These are phyloP conservation scores for Geotrichum europaeum DNA, from an alignment of 1,139 yeast species.

Conservation along the genomic window DNA sequence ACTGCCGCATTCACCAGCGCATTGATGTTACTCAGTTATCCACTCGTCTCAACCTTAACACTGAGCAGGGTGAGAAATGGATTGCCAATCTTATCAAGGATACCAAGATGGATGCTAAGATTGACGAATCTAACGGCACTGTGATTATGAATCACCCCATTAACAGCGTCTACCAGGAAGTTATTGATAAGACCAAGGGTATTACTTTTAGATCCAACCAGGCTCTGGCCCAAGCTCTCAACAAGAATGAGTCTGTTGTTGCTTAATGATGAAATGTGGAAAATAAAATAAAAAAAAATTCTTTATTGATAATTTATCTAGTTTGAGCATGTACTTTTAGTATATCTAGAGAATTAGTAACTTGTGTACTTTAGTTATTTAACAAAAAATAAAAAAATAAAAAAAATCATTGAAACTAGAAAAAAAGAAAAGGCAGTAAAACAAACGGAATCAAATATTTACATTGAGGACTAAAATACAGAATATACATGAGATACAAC, in stretches of 20 bases:
- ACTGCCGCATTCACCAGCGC: constrained; percentile 48
- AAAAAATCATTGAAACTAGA: not conserved
- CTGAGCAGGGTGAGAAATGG: constrained; percentile 48
- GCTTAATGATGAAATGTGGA: constrained; percentile 11
- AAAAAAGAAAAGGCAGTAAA: not conserved
- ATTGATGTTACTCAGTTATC: constrained; percentile 43
- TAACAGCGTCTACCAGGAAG: constrained; percentile 48
- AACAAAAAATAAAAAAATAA: not conserved
- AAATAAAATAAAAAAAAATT: not conserved
- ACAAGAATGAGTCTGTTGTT: constrained; percentile 23
- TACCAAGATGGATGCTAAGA: constrained; percentile 46
- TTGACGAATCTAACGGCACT: constrained; percentile 45
- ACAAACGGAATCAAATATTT: constrained; percentile 4
- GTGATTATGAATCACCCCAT: constrained; percentile 44
- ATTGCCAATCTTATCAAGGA: constrained; percentile 45
- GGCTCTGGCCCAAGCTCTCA: constrained; percentile 37
- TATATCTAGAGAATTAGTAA: not conserved
- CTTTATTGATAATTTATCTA: not conserved
- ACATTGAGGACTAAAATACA: constrained; percentile 1
- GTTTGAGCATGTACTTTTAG: not conserved
- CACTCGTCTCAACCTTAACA: constrained; percentile 39
- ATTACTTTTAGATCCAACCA: constrained; percentile 52
- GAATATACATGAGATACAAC: not conserved
- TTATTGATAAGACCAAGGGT: constrained; percentile 56
- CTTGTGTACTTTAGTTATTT: not conserved